A percentile compares a stretch with the other conserved stretches of the same genome.
phyloP scores from a whole-genome alignment of 495 filamentous ascomycete species.

The Podospora pseudoanserina region DNA sequence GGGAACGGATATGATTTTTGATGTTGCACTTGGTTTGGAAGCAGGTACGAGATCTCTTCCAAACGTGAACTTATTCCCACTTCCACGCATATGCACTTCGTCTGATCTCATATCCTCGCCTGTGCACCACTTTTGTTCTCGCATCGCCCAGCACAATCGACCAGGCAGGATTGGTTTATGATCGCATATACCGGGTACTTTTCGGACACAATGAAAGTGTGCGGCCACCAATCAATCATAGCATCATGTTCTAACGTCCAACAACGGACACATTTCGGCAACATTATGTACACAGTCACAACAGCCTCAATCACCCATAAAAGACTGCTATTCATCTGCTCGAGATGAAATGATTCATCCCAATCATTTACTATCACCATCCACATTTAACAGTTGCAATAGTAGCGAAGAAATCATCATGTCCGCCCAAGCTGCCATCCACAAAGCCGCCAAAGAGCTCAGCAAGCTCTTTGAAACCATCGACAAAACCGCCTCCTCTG shows the following conservation, averaged over 20 bases:
- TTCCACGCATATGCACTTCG: not conserved
- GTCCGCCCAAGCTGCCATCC: slow-evolving; percentile 20
- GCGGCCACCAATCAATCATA: not conserved
- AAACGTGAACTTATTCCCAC: not conserved
- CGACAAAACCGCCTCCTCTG: not conserved
- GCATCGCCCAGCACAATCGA: too few species aligned
- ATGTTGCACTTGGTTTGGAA: not conserved
- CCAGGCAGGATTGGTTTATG: not conserved
- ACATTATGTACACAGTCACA: slow-evolving; percentile 5
- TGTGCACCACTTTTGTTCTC: too few species aligned
- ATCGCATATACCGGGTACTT: slow-evolving; percentile 12
- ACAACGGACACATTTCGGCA: slow-evolving; percentile 10
- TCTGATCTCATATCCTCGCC: not conserved
- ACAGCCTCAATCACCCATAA: not conserved
- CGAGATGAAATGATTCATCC: not conserved
- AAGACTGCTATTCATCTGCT: not conserved
- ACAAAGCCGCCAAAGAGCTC: slow-evolving; percentile 20
- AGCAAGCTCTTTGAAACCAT: slow-evolving; percentile 30
- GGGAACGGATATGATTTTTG: not conserved
- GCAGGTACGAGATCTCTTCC: not conserved
- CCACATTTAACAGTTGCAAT: not conserved
- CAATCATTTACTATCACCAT: not conserved
- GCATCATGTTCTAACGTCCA: not conserved
- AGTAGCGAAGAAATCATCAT: not conserved
- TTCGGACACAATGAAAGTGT: slow-evolving; percentile 8